Evolutionary conservation across 768 basidiomycete species (phyloP).

Genomic region (Auriculariales sp.): DNA sequence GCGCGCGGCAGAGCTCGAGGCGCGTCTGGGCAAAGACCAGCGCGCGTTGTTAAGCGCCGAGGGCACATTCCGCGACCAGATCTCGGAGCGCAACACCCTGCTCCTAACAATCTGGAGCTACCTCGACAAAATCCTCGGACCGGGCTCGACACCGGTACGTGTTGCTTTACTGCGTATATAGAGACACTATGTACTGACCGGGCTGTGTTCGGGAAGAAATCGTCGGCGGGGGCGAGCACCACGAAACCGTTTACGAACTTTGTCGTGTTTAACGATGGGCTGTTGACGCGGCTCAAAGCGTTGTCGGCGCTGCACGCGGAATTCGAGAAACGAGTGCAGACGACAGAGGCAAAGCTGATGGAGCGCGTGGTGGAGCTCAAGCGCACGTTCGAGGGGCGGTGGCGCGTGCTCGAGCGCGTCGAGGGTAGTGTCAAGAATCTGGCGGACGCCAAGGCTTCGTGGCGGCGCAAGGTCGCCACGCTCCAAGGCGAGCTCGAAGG

Average conservation of each 20-base stretch:
- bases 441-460: conserved; percentile 64
- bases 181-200: neutral
- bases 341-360: conserved; percentile 53
- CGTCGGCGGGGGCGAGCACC: conserved; percentile 42
- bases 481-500: conserved; percentile 85
- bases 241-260: conserved; percentile 93
- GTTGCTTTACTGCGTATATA: neutral
- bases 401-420: conserved; percentile 89
- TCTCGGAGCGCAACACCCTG: conserved; percentile 86
- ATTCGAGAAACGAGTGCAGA: conserved; percentile 76
- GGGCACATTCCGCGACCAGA: conserved; percentile 75
- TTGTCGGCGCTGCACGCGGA: conserved; percentile 73
- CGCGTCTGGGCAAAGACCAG: conserved; percentile 69
- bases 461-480: conserved; percentile 67
- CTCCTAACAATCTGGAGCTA: conserved; percentile 89
- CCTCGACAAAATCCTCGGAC: conserved; percentile 84
- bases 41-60: conserved; percentile 55
- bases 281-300: conserved; percentile 73
- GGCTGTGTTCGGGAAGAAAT: conserved; percentile 41
- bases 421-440: conserved; percentile 73
- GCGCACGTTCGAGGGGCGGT: conserved; percentile 75
- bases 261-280: conserved; percentile 83
- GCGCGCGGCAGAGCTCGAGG: conserved; percentile 62
- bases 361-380: conserved; percentile 69
- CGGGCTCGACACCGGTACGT: conserved; percentile 72